phyloP scores from a whole-genome alignment of 768 basidiomycete genomes.

The Lentinula lateritia region DNA sequence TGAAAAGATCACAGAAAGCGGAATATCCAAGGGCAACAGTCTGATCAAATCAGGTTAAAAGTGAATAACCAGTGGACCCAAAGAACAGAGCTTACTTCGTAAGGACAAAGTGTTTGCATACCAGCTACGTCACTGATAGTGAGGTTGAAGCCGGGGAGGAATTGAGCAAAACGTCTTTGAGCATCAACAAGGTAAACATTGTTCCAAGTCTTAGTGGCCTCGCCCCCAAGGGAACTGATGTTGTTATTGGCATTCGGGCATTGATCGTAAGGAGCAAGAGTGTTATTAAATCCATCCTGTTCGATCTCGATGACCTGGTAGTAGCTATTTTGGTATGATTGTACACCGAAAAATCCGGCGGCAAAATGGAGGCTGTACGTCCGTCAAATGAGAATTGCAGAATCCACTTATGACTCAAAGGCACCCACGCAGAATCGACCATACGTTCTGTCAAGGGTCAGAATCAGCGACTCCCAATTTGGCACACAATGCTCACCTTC shows the following conservation, averaged over 20 bases:
- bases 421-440: slow-evolving; percentile 40
- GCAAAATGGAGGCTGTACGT: slow-evolving; percentile 37
- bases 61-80: too few relatives aligned
- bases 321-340: slow-evolving; percentile 46
- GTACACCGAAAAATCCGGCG: slow-evolving; percentile 53
- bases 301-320: slow-evolving; percentile 62
- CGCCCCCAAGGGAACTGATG: slow-evolving; percentile 36
- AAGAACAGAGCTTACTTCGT: slow-evolving; percentile 44
- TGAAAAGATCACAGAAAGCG: slow-evolving; percentile 72
- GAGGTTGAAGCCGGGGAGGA: slow-evolving; percentile 47
- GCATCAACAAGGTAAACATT: slow-evolving; percentile 55
- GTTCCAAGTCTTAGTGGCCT: slow-evolving; percentile 52
- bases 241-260: slow-evolving; percentile 50
- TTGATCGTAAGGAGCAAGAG: slow-evolving; percentile 65
- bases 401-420: not conserved
- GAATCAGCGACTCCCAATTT: not conserved
- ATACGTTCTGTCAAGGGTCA: slow-evolving; percentile 34
- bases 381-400: not conserved
- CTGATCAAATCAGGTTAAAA: slow-evolving; percentile 23
- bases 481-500: slow-evolving; percentile 30
- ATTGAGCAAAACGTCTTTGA: slow-evolving; percentile 40
- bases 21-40: slow-evolving; percentile 78
- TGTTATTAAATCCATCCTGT: slow-evolving; percentile 53
- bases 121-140: slow-evolving; percentile 46
- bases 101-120: slow-evolving; percentile 69